Percentiles rank a stretch among this genome's conserved stretches.
phyloP scores from a whole-genome alignment of 129 eudicot genomes.

The Arctium minus region DNA sequence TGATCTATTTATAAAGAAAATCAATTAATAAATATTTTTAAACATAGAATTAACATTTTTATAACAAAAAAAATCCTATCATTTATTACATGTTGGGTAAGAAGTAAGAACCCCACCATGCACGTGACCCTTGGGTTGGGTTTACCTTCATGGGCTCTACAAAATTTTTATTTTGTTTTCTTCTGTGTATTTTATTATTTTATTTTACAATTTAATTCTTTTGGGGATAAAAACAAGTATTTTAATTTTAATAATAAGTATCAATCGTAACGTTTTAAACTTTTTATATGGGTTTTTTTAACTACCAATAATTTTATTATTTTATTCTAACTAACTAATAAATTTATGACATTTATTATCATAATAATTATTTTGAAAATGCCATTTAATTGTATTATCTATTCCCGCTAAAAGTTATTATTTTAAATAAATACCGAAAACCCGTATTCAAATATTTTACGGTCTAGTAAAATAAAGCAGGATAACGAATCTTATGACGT shows the following conservation, averaged over 20 bases:
- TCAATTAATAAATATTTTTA: too few relatives aligned
- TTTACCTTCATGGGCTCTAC: not conserved
- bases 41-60: too few relatives aligned
- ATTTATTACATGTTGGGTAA: not conserved
- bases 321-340: too few relatives aligned
- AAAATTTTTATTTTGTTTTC: constrained; percentile 23
- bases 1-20: too few relatives aligned
- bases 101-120: constrained; percentile 19
- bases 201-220: not conserved
- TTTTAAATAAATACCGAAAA: too few relatives aligned
- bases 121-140: constrained; percentile 8
- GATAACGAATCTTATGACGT: not conserved
- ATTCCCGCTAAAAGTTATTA: not conserved
- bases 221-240: not conserved
- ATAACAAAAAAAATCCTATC: too few relatives aligned
- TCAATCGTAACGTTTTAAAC: not conserved
- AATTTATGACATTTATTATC: too few relatives aligned
- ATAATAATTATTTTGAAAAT: too few relatives aligned
- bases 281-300: too few relatives aligned
- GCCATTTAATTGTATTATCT: too few relatives aligned
- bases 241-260: too few relatives aligned
- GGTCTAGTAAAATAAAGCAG: not conserved
- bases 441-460: not conserved
- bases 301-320: too few relatives aligned
- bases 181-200: not conserved